Evolutionary conservation across 2,329 filamentous ascomycete genomes (phyloP).

Genomic region (Blumeria hordei): DNA sequence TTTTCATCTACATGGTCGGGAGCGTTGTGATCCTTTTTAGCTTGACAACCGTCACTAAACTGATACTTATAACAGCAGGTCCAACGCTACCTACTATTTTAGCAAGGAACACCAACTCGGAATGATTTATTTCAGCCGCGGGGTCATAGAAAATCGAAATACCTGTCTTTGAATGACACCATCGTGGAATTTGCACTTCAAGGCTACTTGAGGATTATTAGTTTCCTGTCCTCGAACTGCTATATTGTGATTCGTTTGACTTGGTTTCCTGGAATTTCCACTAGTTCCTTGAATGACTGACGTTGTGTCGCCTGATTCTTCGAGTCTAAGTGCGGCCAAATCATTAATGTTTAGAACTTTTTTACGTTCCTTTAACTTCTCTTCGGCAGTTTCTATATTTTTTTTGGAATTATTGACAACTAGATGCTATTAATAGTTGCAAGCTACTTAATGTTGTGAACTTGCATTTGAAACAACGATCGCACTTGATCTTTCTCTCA

Average conservation of each 20-base stretch:
- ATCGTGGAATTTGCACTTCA: conserved; percentile 2
- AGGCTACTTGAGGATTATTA: background rate
- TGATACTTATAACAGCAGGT: conserved; percentile 1
- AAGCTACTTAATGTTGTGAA: background rate
- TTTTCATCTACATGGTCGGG: background rate
- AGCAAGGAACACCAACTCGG: background rate
- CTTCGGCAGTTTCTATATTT: background rate
- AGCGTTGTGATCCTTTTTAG: background rate
- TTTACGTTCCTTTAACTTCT: background rate
- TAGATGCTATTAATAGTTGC: background rate
- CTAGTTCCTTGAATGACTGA: background rate
- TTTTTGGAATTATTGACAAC: background rate
- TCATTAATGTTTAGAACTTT: too few species aligned
- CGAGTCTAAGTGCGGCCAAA: background rate
- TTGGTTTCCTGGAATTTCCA: background rate
- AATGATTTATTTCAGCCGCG: background rate
- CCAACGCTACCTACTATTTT: background rate
- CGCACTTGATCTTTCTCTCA: conserved; percentile 2
- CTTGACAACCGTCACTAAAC: background rate
- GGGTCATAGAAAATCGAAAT: background rate
- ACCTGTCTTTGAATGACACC: background rate
- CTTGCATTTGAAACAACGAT: conserved; percentile 2
- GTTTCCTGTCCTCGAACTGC: background rate
- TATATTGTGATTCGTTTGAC: background rate
- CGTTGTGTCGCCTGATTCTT: background rate